A percentile compares a stretch with the other conserved stretches of the same genome.
Conservation (phyloP, 805 yeast species). For the Ogataea chonburiensis region DNA sequence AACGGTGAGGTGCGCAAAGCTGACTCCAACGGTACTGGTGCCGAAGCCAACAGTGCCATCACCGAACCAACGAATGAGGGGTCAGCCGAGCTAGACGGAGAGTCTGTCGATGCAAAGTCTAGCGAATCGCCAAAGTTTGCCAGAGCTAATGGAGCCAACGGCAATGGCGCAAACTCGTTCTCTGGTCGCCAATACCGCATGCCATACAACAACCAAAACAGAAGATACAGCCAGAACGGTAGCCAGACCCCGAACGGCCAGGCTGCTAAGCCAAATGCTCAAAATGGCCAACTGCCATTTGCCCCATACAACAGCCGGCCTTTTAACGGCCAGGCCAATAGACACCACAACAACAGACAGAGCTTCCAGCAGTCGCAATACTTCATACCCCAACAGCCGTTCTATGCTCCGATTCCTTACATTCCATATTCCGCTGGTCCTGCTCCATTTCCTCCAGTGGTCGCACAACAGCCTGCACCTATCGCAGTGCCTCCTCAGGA, state of each 20-base stretch:
- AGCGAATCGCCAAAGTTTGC: constrained; percentile 4
- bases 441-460: constrained; percentile 20
- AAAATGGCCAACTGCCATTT: constrained; percentile 20
- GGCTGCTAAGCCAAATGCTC: constrained; percentile 7
- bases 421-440: constrained; percentile 22
- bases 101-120: constrained; percentile 4
- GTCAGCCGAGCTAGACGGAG: constrained; percentile 3
- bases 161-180: constrained; percentile 8
- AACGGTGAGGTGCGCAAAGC: constrained; percentile 9
- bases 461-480: constrained; percentile 20
- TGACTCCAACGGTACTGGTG: constrained; percentile 6
- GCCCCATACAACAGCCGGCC: constrained; percentile 26
- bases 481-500: constrained; percentile 23
- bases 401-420: constrained; percentile 27
- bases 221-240: constrained; percentile 26
- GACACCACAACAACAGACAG: constrained; percentile 22
- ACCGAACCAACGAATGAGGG: constrained; percentile 4
- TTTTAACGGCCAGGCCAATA: constrained; percentile 22
- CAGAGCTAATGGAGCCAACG: constrained; percentile 6
- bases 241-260: constrained; percentile 7
- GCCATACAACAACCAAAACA: constrained; percentile 20
- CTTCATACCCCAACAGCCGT: constrained; percentile 25
- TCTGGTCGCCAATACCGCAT: constrained; percentile 25
- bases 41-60: constrained; percentile 3
- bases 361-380: constrained; percentile 23